Evolutionary conservation across 805 yeast genomes (phyloP).

Genomic region (Priceomyces carsonii): DNA sequence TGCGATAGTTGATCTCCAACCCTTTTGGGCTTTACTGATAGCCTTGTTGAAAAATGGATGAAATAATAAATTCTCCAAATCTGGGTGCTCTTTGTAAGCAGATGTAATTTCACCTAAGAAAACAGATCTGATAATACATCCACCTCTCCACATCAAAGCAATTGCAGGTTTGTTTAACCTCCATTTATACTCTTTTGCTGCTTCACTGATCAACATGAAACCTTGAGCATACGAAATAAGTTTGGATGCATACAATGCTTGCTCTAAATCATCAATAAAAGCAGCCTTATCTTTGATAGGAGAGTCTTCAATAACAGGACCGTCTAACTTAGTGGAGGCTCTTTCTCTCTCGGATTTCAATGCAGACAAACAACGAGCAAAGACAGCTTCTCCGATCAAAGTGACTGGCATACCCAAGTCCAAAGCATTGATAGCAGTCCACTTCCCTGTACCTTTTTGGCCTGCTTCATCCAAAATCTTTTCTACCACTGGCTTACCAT

Average conservation of each 20-base stretch:
- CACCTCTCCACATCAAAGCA: conserved; percentile 99
- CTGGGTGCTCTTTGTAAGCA: conserved; percentile 93
- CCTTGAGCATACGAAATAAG: conserved; percentile 99
- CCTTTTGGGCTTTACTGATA: conserved; percentile 86
- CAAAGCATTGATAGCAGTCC: conserved; percentile 98
- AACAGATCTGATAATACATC: conserved; percentile 98
- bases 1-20: conserved; percentile 90
- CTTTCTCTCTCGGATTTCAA: conserved; percentile 86
- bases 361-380: conserved; percentile 93
- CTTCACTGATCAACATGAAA: conserved; percentile 98
- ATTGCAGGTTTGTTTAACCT: conserved; percentile 96
- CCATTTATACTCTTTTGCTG: conserved; percentile 97
- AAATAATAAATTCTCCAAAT: conserved; percentile 93
- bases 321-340: conserved; percentile 77
- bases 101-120: conserved; percentile 95
- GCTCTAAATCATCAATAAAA: conserved; percentile 92
- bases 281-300: conserved; percentile 70
- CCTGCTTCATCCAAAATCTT: conserved; percentile 97
- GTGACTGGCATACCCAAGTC: conserved; percentile 99
- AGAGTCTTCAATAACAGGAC: conserved; percentile 73
- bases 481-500: conserved; percentile 92
- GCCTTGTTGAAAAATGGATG: conserved; percentile 93
- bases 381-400: conserved; percentile 97
- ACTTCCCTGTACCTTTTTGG: conserved; percentile 99
- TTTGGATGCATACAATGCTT: conserved; percentile 98